These are phyloP conservation scores for Raphanus hybrid DNA, from an alignment of 441 rosid genomes.

Conservation along the genomic window DNA sequence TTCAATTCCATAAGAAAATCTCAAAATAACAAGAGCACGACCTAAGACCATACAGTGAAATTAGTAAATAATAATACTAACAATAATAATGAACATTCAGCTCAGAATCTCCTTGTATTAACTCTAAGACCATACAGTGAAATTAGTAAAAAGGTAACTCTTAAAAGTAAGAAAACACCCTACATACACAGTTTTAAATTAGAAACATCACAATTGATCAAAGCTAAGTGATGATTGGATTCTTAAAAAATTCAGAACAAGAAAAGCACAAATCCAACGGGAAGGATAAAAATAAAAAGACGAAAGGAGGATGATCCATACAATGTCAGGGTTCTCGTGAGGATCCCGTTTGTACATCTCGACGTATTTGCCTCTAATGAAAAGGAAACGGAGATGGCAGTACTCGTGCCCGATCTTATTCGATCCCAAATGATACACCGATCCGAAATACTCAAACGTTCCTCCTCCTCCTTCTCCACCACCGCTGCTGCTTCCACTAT, in stretches of 20 bases:
- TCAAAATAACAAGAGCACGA: no score
- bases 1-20: not conserved
- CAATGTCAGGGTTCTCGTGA: constrained; percentile 85
- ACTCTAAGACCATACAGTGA: not conserved
- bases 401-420: constrained; percentile 83
- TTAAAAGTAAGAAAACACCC: not conserved
- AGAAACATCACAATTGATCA: not conserved
- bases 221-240: not conserved
- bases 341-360: constrained; percentile 94
- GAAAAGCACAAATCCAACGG: not conserved
- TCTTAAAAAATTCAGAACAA: not conserved
- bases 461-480: constrained; percentile 39
- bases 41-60: no score
- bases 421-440: constrained; percentile 86
- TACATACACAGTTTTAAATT: no score
- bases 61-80: no score
- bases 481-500: constrained; percentile 38
- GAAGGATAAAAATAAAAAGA: not conserved
- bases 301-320: constrained; percentile 42
- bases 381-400: constrained; percentile 75
- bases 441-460: constrained; percentile 68
- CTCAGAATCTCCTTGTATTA: not conserved
- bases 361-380: constrained; percentile 76
- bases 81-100: not conserved
- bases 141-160: not conserved